These are phyloP conservation scores for Lipomyces yamadae DNA, from an alignment of 805 yeast genomes.

Conservation along the genomic window DNA sequence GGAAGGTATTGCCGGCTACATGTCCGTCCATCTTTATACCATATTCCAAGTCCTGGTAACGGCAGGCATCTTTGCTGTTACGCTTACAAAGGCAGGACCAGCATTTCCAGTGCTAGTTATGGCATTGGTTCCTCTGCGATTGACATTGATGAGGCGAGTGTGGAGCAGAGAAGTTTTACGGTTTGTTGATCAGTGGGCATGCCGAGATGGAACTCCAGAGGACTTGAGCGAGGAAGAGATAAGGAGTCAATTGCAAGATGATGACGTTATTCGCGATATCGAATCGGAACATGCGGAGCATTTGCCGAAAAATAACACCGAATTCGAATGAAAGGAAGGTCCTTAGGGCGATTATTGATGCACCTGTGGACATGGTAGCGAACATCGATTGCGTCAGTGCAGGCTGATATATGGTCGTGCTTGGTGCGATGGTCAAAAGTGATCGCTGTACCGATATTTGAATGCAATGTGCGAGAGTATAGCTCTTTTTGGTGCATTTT, in stretches of 20 bases:
- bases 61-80: background rate
- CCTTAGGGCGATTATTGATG: too few relatives aligned
- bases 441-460: too few relatives aligned
- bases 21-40: background rate
- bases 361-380: too few relatives aligned
- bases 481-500: too few relatives aligned
- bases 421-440: too few relatives aligned
- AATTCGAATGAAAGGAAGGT: too few relatives aligned
- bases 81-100: background rate
- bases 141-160: background rate
- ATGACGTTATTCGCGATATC: background rate
- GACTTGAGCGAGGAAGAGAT: background rate
- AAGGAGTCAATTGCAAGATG: background rate
- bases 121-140: background rate
- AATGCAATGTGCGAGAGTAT: too few relatives aligned
- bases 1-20: background rate
- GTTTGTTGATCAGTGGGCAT: constrained; percentile 1
- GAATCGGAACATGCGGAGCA: background rate
- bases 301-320: too few relatives aligned
- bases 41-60: background rate
- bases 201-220: background rate
- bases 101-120: background rate
- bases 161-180: background rate
- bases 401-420: too few relatives aligned
- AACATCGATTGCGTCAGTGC: too few relatives aligned